phyloP scores from a whole-genome alignment of 208 protist genomes.

The Leishmania gerbilli region DNA sequence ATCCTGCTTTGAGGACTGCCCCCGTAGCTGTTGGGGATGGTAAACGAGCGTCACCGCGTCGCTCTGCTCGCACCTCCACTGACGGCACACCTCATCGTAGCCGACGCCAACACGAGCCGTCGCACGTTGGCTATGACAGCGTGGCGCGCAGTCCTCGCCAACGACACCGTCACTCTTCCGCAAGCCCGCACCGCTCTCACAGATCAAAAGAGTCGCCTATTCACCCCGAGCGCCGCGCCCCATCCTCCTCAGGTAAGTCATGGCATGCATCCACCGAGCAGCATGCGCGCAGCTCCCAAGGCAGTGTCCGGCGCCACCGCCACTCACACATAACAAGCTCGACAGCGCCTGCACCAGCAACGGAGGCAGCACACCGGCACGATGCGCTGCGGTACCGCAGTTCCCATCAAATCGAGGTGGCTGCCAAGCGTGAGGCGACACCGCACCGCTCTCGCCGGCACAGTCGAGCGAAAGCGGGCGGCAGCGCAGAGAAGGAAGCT shows the following conservation, averaged over 20 bases:
- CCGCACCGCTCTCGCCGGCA: conserved; percentile 10
- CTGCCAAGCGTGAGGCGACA: conserved; percentile 3
- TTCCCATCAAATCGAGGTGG: conserved; percentile 5
- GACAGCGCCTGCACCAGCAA: neutral
- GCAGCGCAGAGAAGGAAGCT: conserved; percentile 12
- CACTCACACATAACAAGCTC: conserved; percentile 4
- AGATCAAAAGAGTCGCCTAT: conserved; percentile 17
- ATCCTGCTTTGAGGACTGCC: conserved; percentile 11
- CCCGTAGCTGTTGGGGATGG: conserved; percentile 17
- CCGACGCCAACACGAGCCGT: conserved; percentile 15
- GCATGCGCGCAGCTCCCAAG: conserved; percentile 14
- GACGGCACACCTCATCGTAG: conserved; percentile 16
- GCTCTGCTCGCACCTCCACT: conserved; percentile 14
- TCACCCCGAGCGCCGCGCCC: conserved; percentile 18
- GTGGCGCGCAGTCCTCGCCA: conserved; percentile 23
- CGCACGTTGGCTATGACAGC: conserved; percentile 4
- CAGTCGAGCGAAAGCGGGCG: conserved; percentile 3
- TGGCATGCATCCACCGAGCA: conserved; percentile 16
- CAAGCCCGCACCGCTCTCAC: conserved; percentile 18
- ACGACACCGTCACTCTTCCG: conserved; percentile 3
- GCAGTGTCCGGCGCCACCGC: conserved; percentile 16
- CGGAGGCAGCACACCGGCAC: conserved; percentile 22
- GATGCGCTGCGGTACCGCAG: conserved; percentile 32
- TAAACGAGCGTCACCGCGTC: neutral
- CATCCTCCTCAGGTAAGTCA: conserved; percentile 11